Evolutionary conservation across 2,329 filamentous ascomycete species (phyloP).

Genomic region (Verticillium nonalfalfae): DNA sequence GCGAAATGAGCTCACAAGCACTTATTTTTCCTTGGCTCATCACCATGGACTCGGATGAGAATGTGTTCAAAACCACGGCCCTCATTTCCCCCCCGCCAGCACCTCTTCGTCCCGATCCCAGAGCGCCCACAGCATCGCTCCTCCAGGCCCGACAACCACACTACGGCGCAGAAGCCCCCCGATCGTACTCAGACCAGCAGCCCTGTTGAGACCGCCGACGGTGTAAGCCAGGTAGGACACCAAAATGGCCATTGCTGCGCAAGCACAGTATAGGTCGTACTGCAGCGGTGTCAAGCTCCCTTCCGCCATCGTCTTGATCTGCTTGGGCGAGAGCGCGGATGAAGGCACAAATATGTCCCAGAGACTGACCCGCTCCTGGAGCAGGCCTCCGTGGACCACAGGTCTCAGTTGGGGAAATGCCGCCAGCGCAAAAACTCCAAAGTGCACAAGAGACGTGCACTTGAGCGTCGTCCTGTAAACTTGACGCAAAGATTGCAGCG

Average conservation of each 20-base stretch:
- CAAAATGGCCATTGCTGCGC: constrained; percentile 4
- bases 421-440: constrained; percentile 6
- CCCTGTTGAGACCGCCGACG: not conserved
- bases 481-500: not conserved
- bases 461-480: constrained; percentile 8
- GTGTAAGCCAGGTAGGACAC: constrained; percentile 8
- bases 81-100: not conserved
- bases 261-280: constrained; percentile 16
- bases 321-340: constrained; percentile 3
- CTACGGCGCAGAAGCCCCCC: constrained; percentile 2
- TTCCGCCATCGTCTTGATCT: constrained; percentile 7
- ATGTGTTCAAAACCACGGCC: too few species aligned
- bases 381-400: not conserved
- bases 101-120: constrained; percentile 13
- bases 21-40: too few species aligned
- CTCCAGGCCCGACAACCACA: constrained; percentile 11
- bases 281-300: constrained; percentile 11
- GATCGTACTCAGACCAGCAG: not conserved
- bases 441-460: constrained; percentile 1
- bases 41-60: too few species aligned
- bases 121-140: constrained; percentile 11
- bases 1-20: too few species aligned
- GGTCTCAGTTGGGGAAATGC: not conserved
- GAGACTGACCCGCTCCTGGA: not conserved
- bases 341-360: constrained; percentile 9